Evolutionary conservation across 75 land plant genomes (phyloP), one percentile per base, ranked within the genome.

Genomic region (Pinus albicaulis): DNA sequence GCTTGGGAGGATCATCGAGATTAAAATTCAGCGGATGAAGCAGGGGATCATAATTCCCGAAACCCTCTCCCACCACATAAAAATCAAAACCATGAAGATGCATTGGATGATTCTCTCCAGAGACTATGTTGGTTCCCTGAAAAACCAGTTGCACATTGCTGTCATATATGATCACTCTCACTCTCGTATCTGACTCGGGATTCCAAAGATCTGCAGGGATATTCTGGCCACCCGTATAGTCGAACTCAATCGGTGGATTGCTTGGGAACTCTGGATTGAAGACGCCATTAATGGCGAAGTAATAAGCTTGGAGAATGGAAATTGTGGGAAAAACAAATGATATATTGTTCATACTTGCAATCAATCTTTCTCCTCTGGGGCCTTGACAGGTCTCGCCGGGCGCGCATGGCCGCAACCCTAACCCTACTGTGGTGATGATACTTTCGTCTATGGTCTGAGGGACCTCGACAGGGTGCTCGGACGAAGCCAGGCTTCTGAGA

Each of bases 31-130:
- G 22, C 14, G 74, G 65, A 56, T 86, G 80, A 4, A 75, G 75
- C 4, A 55, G 22, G 3, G 91, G 75, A 41, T 92, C 65, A 68
- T 53, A 92, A 76, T 92, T 90, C 13, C 94, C 94, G 14, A 38
- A 75, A 16, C 94, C 94, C 16, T 75, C 48, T 4, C 86, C 92
- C 1, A 92, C 78, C 11, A 89, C 76, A 64, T 87, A 87, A 78
- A 92, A 92, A 73, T 78, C 73, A 73, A 77, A 82, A 13, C 94
- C 94, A 77, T 92, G 94, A 31, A 92, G 79, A 64, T 92, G 94
- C 59, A 90, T 85, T 1, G 94, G 92, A 74, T 89, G 94, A 31
- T 81, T 83, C n/a, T 92, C 94, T 10, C 34, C 74, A 5, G 74
- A 19, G 41, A 92, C 72, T 16, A 86, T 75, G 31, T 57, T 79